phyloP scores from a whole-genome alignment of 441 rosid genomes.

The Jatropha podagrica region DNA sequence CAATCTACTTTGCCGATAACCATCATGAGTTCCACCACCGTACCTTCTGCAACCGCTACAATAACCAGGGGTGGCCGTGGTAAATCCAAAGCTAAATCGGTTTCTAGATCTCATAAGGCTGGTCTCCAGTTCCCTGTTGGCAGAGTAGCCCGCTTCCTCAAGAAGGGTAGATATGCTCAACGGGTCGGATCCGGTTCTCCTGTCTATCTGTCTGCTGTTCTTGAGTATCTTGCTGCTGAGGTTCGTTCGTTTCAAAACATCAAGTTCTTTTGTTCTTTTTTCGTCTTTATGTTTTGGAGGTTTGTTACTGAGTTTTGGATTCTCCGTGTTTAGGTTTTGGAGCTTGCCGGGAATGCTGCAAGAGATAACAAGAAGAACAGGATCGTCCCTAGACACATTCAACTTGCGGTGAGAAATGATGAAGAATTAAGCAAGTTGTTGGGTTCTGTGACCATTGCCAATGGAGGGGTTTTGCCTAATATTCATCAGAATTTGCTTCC shows the following conservation, averaged over 20 bases:
- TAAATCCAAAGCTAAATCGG: conserved; percentile 44
- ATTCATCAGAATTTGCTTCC: conserved; percentile 51
- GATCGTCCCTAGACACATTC: conserved; percentile 57
- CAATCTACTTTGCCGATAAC: background rate
- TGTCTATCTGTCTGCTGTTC: conserved; percentile 66
- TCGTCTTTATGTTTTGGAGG: background rate
- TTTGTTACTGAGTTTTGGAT: background rate
- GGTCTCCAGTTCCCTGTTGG: conserved; percentile 68
- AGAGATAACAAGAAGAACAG: conserved; percentile 67
- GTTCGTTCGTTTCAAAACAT: conserved; percentile 14
- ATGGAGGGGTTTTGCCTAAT: conserved; percentile 58
- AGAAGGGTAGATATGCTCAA: conserved; percentile 49
- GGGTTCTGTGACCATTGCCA: conserved; percentile 56
- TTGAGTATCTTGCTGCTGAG: conserved; percentile 70
- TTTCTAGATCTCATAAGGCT: conserved; percentile 49
- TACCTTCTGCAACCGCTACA: conserved; percentile 4
- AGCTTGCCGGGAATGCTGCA: conserved; percentile 62
- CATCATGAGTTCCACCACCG: background rate
- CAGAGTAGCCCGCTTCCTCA: conserved; percentile 55
- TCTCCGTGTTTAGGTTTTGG: conserved; percentile 25
- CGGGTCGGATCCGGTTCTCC: conserved; percentile 61
- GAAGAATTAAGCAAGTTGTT: conserved; percentile 57
- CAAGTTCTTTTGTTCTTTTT: background rate
- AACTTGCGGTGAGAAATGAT: conserved; percentile 56
- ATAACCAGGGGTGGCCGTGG: conserved; percentile 50